These are phyloP conservation scores for Cenchrus americanus DNA, from an alignment of 176 grass and related monocot genomes.

Conservation along the genomic window DNA sequence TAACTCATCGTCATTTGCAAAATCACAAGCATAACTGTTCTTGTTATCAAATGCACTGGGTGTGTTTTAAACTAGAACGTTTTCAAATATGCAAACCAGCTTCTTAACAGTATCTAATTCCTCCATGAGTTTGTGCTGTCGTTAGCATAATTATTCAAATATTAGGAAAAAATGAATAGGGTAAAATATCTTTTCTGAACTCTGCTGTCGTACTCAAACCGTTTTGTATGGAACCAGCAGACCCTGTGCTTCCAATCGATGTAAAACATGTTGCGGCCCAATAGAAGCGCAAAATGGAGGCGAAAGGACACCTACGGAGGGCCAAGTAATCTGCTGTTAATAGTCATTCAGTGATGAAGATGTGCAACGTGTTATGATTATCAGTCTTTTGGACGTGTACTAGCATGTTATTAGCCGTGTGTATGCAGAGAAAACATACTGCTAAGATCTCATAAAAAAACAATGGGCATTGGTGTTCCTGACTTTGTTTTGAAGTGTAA, in stretches of 20 bases:
- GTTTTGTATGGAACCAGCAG: not conserved
- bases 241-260: conserved; percentile 31
- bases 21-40: not conserved
- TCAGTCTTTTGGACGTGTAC: not conserved
- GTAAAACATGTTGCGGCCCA: conserved; percentile 18
- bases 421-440: not conserved
- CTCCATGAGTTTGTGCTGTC: not conserved
- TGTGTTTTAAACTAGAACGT: not conserved
- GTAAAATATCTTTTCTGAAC: no score
- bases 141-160: no score
- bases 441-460: no score
- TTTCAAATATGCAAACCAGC: not conserved
- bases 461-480: no score
- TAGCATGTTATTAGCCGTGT: not conserved
- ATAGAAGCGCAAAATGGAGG: not conserved
- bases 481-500: no score
- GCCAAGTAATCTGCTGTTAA: no score
- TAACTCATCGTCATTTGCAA: not conserved
- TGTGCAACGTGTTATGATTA: no score
- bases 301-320: not conserved
- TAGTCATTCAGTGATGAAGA: no score
- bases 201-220: no score
- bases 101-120: no score
- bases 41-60: not conserved
- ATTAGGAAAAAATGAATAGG: no score